Evolutionary conservation across 306 rosid species (phyloP).

Genomic region (Bauhinia variegata): DNA sequence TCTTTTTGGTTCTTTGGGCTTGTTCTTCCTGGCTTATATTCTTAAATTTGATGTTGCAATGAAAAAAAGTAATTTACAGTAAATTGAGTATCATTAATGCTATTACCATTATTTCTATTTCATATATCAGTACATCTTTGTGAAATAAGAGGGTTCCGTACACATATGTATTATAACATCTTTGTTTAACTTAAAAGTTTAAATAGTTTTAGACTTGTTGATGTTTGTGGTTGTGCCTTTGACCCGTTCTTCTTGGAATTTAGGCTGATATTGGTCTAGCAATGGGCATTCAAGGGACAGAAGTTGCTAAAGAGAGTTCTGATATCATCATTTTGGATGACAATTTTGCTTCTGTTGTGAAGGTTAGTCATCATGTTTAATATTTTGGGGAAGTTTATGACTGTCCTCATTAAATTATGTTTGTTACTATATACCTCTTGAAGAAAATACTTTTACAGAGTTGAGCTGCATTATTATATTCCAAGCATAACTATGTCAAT

Average conservation of each 20-base stretch:
- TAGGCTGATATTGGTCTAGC: constrained; percentile 95
- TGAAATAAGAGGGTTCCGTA: too few relatives aligned
- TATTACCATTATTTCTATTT: too few relatives aligned
- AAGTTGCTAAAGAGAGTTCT: constrained; percentile 94
- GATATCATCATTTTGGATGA: constrained; percentile 94
- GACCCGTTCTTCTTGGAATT: constrained; percentile 31
- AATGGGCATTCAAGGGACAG: constrained; percentile 89
- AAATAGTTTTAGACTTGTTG: not conserved
- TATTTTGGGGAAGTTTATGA: constrained; percentile 8
- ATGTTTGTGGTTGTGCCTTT: constrained; percentile 14
- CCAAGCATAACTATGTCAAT: constrained; percentile 24
- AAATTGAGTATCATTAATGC: too few relatives aligned
- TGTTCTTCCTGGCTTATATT: too few relatives aligned
- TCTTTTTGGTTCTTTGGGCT: too few relatives aligned
- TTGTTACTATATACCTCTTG: not conserved
- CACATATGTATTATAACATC: too few relatives aligned
- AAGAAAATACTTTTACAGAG: constrained; percentile 36
- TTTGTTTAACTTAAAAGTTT: too few relatives aligned
- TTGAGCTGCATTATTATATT: constrained; percentile 18
- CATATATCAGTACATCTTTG: too few relatives aligned
- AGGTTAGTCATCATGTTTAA: constrained; percentile 52
- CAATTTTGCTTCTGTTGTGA: constrained; percentile 84
- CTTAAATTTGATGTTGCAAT: too few relatives aligned
- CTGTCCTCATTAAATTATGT: too few relatives aligned
- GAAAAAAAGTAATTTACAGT: too few relatives aligned